phyloP scores from a whole-genome alignment of 2,329 filamentous ascomycete species.

The Sporothrix globosa region DNA sequence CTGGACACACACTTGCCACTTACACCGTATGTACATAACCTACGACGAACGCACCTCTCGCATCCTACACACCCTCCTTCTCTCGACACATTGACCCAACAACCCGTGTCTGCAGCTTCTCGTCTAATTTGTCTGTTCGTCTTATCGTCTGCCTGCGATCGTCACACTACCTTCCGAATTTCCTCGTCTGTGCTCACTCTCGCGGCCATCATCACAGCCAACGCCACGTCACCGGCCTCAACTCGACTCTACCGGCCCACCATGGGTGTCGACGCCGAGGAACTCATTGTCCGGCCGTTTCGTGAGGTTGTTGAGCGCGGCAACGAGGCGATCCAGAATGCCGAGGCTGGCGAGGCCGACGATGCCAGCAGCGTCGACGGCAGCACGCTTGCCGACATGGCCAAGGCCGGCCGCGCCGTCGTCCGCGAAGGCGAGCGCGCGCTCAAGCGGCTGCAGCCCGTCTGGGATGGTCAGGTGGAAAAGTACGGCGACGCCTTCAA shows the following conservation, averaged over 20 bases:
- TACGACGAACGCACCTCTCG: neutral
- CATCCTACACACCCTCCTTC: neutral
- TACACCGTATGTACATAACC: constrained; percentile 5
- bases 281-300: constrained; percentile 46
- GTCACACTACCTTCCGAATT: constrained; percentile 4
- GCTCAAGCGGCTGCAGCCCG: constrained; percentile 45
- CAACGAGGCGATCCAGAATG: constrained; percentile 45
- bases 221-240: neutral
- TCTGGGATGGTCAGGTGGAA: constrained; percentile 46
- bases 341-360: constrained; percentile 36
- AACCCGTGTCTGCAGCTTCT: neutral
- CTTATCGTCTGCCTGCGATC: neutral
- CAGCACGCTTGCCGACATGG: constrained; percentile 39
- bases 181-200: neutral
- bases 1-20: no score
- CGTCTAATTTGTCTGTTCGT: neutral
- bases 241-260: neutral
- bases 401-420: constrained; percentile 42
- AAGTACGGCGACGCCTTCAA: constrained; percentile 47
- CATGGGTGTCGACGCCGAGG: constrained; percentile 41
- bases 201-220: neutral
- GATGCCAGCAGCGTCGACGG: constrained; percentile 36
- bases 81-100: neutral
- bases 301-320: constrained; percentile 47
- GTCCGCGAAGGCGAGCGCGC: constrained; percentile 44